Evolutionary conservation across 352 stramenopile genomes (phyloP), one percentile per base, ranked within the genome.

Genomic region (Thalassiosira pacifica): DNA sequence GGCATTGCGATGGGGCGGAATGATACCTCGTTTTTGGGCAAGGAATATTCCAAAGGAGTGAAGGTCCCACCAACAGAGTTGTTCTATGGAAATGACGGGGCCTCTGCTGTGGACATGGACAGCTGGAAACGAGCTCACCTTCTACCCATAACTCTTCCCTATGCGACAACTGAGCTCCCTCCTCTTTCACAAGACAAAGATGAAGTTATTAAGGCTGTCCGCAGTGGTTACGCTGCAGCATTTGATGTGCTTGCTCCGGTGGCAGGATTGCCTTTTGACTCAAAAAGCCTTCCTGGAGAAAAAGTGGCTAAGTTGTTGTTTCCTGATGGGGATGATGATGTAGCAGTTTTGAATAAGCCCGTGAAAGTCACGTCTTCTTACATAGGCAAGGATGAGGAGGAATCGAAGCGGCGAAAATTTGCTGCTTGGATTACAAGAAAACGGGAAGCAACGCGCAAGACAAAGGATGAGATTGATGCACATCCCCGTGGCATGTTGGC

Each of bases 191-290:
- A 93, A 82, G 84, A 92, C 48, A 88, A 90, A 76, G 77, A 89
- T 63, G 77, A 84, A 53, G 85, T 94, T 11, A 57, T 92, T 11
- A 59, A 86, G 68, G 90, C 88, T 59, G 88, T 94, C 11, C 79
- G 85, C 22, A 66, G 77, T 45, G 90, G 90, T 29, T 94, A 88
- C 85, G 86, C 85, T 60, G 87, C 90, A 59, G 90, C 88, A 31
- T 94, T 92, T 80, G 88, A 94, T 88, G 45, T 93, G 18, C 78
- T 94, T 64, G 79, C 87, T 63, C 86, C 87, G 27, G 67, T 87
- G 32, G 75, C 75, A 0, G 81, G 75, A 13, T 53, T 88, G 16
- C 68, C 74, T 59, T 88, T 88, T 77, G 81, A 88, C 52, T 68
- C 42, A 11, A 79, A 60, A 69, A 75, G 52, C 16, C 78, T 88